Evolutionary conservation across 2,329 filamentous ascomycete species (phyloP).

Genomic region (Neopestalotiopsis sp.): DNA sequence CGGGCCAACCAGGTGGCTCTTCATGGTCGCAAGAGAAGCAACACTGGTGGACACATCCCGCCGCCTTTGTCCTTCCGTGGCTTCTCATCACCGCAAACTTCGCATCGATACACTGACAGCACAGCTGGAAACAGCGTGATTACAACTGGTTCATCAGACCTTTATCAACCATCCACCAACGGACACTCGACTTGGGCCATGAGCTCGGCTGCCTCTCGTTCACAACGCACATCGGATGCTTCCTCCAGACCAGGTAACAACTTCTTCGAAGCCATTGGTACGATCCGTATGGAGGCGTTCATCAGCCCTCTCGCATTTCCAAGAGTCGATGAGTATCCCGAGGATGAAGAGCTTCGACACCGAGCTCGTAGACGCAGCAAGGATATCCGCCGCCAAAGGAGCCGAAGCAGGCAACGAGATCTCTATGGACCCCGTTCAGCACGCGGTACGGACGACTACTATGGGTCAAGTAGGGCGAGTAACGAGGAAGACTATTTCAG

Average conservation of each 20-base stretch:
- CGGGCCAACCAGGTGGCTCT: conserved; percentile 51
- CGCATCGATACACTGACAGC: conserved; percentile 57
- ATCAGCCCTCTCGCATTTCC: conserved; percentile 69
- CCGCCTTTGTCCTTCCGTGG: conserved; percentile 78
- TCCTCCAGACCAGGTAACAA: conserved; percentile 57
- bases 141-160: conserved; percentile 66
- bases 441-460: conserved; percentile 53
- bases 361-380: conserved; percentile 59
- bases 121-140: conserved; percentile 62
- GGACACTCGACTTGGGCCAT: conserved; percentile 49
- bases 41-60: conserved; percentile 77
- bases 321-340: conserved; percentile 51
- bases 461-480: conserved; percentile 51
- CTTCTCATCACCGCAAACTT: conserved; percentile 66
- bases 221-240: conserved; percentile 53
- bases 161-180: conserved; percentile 56
- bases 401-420: conserved; percentile 60
- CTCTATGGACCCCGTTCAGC: conserved; percentile 54
- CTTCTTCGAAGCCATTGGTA: conserved; percentile 89
- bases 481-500: conserved; percentile 63
- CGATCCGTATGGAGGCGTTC: conserved; percentile 96
- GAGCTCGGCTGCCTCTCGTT: conserved; percentile 41
- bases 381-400: conserved; percentile 57
- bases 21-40: conserved; percentile 87
- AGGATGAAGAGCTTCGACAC: conserved; percentile 56